Base-by-base conservation (phyloP, 2,329 filamentous ascomycete genomes). In the Fusarium napiforme region DNA sequence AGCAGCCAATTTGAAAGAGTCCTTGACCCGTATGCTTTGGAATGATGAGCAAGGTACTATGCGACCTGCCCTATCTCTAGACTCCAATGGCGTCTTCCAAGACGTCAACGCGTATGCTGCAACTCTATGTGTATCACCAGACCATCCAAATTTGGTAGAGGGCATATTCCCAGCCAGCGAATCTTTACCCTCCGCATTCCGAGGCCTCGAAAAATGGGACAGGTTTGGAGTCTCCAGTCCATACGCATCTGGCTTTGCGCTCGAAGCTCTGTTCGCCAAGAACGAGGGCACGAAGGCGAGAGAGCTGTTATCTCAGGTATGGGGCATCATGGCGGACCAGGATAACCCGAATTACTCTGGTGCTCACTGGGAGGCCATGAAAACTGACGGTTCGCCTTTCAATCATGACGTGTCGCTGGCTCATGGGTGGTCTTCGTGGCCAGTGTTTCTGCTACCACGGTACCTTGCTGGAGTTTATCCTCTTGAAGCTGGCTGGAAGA, bases 361-460 rank as follows among this genome's bases (percentile, higher is more conserved):
- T 0, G 62, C 59, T 30, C 62, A 65, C 28, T 65, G 62, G 62
- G 63, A 65, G 18, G 59, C 46, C 0, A 56, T 65, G 26, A 64
- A 18, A 7, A 36, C 28, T 9, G 40, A 65, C 1, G 63, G 63
- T 34, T 36, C 28, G 0, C 63, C 63, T 12, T 65, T 23, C 7
- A 55, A 47, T 15, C 63, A 64, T 18, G 59, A 65, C 4, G 59
- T 65, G 3, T 65, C 63, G 0, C 30, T 64, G 2, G 26, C 28
- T 40, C 63, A 65, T 9, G 63, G 63, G 5, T 65, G 59, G 63
- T 65, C 63, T 15, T 55, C 46, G 2, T 65, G 63, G 63, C 63
- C 63, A 4, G 59, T 64, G 0, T 56, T 53, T 34, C 9, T 65
- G 5, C 7, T 65, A 1, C 63, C 63, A 0, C 23, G 63, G 12